Evolutionary conservation across 1,284 basidiomycete species (phyloP).

Genomic region (Melampsora americana): DNA sequence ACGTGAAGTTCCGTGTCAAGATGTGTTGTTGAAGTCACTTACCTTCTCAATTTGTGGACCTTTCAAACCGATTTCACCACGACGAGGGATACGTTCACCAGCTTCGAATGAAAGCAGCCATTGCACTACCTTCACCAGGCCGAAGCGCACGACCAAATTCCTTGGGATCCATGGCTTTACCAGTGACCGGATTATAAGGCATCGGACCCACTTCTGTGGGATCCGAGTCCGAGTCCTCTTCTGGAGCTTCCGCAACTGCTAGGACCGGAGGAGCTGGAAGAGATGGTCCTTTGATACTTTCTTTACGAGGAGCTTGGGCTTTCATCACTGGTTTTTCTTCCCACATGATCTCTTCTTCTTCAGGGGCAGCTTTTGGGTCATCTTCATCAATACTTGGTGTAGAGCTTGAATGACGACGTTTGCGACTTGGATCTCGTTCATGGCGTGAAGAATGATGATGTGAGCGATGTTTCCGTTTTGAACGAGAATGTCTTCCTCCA

Average conservation of each 20-base stretch:
- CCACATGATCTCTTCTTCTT: neutral
- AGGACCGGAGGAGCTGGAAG: neutral
- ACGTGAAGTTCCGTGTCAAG: neutral
- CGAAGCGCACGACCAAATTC: constrained; percentile 74
- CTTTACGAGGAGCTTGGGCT: neutral
- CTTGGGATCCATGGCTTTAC: constrained; percentile 43
- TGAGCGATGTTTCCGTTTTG: neutral
- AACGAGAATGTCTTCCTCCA: neutral
- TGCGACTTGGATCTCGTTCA: neutral
- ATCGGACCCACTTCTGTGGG: constrained; percentile 44
- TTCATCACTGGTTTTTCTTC: neutral
- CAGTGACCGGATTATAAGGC: constrained; percentile 43
- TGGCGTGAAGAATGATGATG: constrained; percentile 8
- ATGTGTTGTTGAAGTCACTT: neutral
- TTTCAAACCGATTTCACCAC: constrained; percentile 94
- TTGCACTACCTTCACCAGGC: constrained; percentile 91
- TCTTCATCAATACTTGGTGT: neutral
- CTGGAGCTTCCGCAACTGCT: neutral
- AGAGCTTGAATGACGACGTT: neutral
- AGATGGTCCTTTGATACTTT: constrained; percentile 5
- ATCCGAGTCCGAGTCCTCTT: constrained; percentile 10
- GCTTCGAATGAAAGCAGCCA: constrained; percentile 92
- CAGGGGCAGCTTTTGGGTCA: neutral
- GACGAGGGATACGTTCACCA: constrained; percentile 87
- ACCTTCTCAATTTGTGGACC: constrained; percentile 72